These are phyloP conservation scores for Yamadazyma atmosphaerica DNA, from an alignment of 1,139 yeast species.

Conservation along the genomic window DNA sequence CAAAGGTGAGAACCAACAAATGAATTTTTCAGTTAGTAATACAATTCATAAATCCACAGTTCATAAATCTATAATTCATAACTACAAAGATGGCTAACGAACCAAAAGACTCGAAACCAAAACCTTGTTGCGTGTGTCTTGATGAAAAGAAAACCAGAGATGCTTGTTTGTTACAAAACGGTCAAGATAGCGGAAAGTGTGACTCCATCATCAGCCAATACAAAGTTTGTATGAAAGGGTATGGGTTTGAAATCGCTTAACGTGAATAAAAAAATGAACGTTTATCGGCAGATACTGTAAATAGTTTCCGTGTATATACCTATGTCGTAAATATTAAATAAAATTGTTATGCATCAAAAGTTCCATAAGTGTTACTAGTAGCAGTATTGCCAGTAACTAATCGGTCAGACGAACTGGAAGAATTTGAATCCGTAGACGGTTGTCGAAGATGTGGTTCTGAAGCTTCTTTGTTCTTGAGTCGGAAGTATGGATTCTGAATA, in stretches of 20 bases:
- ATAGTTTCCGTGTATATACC: constrained; percentile 1
- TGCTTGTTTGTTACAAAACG: constrained; percentile 80
- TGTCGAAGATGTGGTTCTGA: neutral
- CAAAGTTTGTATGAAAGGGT: constrained; percentile 89
- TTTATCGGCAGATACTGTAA: no score
- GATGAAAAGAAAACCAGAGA: constrained; percentile 84
- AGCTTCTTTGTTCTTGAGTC: constrained; percentile 12
- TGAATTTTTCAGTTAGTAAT: no score
- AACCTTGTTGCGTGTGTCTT: constrained; percentile 96
- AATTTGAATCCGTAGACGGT: no score
- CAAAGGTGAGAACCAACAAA: no score
- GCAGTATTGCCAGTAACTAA: constrained; percentile 7
- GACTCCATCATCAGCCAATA: constrained; percentile 66
- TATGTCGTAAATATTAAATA: neutral
- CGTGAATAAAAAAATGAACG: no score
- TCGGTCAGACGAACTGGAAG: no score
- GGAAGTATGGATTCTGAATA: constrained; percentile 54
- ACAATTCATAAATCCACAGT: no score
- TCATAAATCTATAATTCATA: no score
- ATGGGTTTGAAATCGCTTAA: constrained; percentile 58
- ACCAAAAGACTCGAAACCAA: constrained; percentile 52
- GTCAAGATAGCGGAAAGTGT: constrained; percentile 85
- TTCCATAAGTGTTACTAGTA: constrained; percentile 3
- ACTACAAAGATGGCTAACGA: constrained; percentile 2
- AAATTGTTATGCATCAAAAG: constrained; percentile 1